Evolutionary conservation across 257 asterid genomes (phyloP).

Genomic region (Solanum medicagineum): DNA sequence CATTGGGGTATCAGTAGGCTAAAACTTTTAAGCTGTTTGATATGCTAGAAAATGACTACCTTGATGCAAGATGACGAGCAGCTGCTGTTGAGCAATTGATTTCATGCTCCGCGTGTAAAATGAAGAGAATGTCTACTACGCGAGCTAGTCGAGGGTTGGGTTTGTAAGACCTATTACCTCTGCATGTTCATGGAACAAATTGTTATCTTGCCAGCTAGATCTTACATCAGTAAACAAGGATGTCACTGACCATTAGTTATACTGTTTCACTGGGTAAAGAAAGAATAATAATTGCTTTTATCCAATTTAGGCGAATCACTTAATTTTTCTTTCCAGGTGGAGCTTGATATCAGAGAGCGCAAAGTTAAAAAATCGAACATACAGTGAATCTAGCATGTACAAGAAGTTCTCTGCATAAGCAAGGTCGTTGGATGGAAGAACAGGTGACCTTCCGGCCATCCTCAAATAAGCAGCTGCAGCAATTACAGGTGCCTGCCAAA

Average conservation of each 20-base stretch:
- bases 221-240: neutral
- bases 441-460: constrained; percentile 98
- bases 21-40: neutral
- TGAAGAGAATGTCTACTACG: constrained; percentile 80
- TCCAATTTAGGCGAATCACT: neutral
- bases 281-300: neutral
- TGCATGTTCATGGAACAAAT: constrained; percentile 18
- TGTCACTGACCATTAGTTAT: neutral
- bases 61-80: constrained; percentile 94
- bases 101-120: constrained; percentile 95
- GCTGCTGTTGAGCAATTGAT: constrained; percentile 99
- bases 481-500: constrained; percentile 81
- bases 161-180: constrained; percentile 81
- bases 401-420: constrained; percentile 95
- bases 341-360: neutral
- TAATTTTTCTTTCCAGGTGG: neutral
- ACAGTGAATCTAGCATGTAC: constrained; percentile 98
- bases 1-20: neutral
- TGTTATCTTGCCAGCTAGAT: neutral
- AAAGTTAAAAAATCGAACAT: constrained; percentile 17
- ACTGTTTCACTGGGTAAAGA: neutral
- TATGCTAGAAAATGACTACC: constrained; percentile 27
- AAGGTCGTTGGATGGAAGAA: constrained; percentile 80
- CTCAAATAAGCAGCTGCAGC: constrained; percentile 99
- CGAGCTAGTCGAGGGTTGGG: constrained; percentile 98